Evolutionary conservation across 2,329 filamentous ascomycete genomes (phyloP).

Genomic region (Dactylellina sp.): DNA sequence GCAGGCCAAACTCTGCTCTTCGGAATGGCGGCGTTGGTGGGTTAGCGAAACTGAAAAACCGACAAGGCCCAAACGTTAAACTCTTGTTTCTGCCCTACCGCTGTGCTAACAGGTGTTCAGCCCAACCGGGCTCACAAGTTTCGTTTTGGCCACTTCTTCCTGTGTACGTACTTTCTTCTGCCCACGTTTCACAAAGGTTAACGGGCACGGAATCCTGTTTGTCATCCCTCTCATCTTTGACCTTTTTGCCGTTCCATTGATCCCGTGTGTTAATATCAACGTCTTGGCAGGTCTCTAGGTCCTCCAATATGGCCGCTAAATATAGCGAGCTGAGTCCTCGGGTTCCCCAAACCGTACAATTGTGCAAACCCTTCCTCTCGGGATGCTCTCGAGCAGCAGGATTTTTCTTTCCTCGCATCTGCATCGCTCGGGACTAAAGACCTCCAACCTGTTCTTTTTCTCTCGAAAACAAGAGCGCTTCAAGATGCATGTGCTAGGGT

Average conservation of each 20-base stretch:
- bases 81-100: slow-evolving; percentile 52
- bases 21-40: slow-evolving; percentile 26
- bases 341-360: slow-evolving; percentile 40
- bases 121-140: slow-evolving; percentile 44
- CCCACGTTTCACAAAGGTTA: slow-evolving; percentile 40
- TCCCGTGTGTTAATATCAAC: slow-evolving; percentile 34
- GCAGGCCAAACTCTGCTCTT: slow-evolving; percentile 28
- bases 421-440: too few species aligned
- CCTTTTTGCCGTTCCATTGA: slow-evolving; percentile 34
- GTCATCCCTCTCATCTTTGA: slow-evolving; percentile 19
- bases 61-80: slow-evolving; percentile 41
- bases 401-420: slow-evolving; percentile 6
- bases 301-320: slow-evolving; percentile 33
- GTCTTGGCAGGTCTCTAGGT: slow-evolving; percentile 31
- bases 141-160: slow-evolving; percentile 27
- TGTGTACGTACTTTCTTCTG: slow-evolving; percentile 19
- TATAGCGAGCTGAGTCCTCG: slow-evolving; percentile 48
- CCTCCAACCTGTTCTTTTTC: not conserved
- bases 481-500: slow-evolving; percentile 48
- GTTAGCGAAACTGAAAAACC: slow-evolving; percentile 7
- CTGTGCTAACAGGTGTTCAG: slow-evolving; percentile 15
- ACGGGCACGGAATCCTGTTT: slow-evolving; percentile 29
- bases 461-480: slow-evolving; percentile 40
- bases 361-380: slow-evolving; percentile 36
- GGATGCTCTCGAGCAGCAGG: slow-evolving; percentile 7